phyloP scores from a whole-genome alignment of 2,329 filamentous ascomycete species.

The Periglandula ipomoeae region DNA sequence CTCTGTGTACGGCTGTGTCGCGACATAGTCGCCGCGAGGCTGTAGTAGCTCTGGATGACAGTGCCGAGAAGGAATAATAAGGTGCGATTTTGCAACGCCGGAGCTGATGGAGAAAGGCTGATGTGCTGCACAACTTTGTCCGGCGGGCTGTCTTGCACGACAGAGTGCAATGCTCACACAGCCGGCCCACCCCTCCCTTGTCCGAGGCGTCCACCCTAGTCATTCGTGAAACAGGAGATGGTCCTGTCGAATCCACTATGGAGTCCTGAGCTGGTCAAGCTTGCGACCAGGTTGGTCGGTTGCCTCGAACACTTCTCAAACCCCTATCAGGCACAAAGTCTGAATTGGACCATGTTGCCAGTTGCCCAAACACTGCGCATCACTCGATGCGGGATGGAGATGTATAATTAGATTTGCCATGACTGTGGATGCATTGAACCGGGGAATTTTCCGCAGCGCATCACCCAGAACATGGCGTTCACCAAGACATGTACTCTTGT shows the following conservation, averaged over 20 bases:
- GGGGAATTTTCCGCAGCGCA: neutral
- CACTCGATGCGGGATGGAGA: conserved; percentile 3
- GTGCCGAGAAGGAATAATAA: neutral
- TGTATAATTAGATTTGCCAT: neutral
- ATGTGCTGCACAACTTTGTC: neutral
- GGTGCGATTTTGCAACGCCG: neutral
- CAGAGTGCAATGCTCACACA: neutral
- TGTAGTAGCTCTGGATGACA: neutral
- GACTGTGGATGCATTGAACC: neutral
- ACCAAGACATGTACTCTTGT: conserved; percentile 3
- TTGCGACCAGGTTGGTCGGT: conserved; percentile 11
- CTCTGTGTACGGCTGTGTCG: neutral
- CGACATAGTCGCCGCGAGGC: neutral
- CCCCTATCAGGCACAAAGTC: neutral
- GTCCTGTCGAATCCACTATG: conserved; percentile 12
- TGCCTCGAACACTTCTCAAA: conserved; percentile 3
- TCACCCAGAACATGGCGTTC: neutral
- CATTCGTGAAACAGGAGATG: conserved; percentile 14
- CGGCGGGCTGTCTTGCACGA: conserved; percentile 2
- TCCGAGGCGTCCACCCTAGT: conserved; percentile 11
- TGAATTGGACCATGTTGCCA: neutral
- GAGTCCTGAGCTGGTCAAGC: conserved; percentile 13
- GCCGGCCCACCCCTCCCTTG: conserved; percentile 7
- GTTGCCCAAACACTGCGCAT: neutral
- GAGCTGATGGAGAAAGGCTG: conserved; percentile 3